Evolutionary conservation across 192 early-diverging fungal genomes (phyloP), one percentile per base, ranked within the genome.

Genomic region (Geosiphon pyriformis): DNA sequence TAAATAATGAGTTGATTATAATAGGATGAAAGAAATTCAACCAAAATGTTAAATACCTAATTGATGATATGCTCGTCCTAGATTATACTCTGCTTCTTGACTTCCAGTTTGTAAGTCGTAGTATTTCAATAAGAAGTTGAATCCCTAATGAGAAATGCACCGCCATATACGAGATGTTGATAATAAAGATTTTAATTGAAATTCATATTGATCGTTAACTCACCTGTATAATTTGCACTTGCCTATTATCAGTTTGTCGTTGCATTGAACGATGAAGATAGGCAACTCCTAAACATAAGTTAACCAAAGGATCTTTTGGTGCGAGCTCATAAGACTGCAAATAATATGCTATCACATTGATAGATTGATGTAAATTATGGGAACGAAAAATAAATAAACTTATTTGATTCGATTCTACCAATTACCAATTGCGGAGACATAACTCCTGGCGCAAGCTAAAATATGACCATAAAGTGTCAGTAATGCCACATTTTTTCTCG

Each of bases 41-140:
- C n/a, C n/a, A n/a, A n/a, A n/a, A n/a, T n/a, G n/a, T n/a, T n/a
- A n/a, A n/a, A n/a, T 59, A 64, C 75, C 69, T 46, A 99, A 31
- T n/a, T 88, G 83, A 75, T 99, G 97, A 70, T 91, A 97, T 1
- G 88, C 86, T n/a, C 95, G 78, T 0, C 81, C 97, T 48, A 91
- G 66, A 70, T 99, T 99, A 69, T 91, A 99, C 22, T 83, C 78
- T 32, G 85, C 82, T 65, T 94, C 92, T 61, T 78, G 77, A 34
- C 64, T 75, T 2, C 61, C 57, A 12, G 62, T 71, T 29, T 68
- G 68, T 23, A 86, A 52, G 52, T 85, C 77, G 46, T 72, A 70
- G 68, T 91, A 91, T 32, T 83, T 76, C 59, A 75, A 76, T 26
- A 91, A 34, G 65, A 90, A 89, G 37, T 83, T 77, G 64, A 91